Evolutionary conservation across 371 early-diverging fungal species (phyloP).

Genomic region (Choanephora cucurbitarum): DNA sequence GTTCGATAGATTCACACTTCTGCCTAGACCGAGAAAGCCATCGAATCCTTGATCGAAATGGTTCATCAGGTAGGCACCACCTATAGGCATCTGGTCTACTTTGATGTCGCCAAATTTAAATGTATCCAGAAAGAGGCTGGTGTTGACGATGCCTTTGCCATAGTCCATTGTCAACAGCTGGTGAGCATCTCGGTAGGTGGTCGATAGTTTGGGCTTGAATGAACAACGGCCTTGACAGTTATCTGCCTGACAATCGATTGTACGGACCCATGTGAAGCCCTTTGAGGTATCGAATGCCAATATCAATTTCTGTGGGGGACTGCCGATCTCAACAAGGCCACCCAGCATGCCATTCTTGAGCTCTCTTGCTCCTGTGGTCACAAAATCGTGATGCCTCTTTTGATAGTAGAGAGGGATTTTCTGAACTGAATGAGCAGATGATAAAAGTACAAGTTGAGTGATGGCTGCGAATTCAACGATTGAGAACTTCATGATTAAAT

Average conservation of each 20-base stretch:
- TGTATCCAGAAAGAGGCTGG: conserved; percentile 38
- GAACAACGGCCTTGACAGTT: conserved; percentile 39
- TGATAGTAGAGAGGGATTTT: conserved; percentile 22
- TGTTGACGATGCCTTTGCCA: conserved; percentile 36
- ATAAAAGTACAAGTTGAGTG: conserved; percentile 11
- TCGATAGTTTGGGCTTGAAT: conserved; percentile 40
- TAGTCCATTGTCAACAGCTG: conserved; percentile 43
- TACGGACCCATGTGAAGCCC: conserved; percentile 33
- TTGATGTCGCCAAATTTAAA: conserved; percentile 32
- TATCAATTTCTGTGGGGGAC: conserved; percentile 33
- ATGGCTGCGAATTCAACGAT: conserved; percentile 12
- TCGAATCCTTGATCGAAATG: conserved; percentile 46
- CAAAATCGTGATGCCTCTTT: conserved; percentile 10
- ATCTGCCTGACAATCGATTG: conserved; percentile 15
- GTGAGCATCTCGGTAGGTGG: conserved; percentile 27
- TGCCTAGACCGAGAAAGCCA: conserved; percentile 53
- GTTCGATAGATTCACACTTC: conserved; percentile 38
- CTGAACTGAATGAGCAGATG: conserved; percentile 18
- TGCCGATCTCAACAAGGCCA: conserved; percentile 28
- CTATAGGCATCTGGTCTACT: conserved; percentile 45
- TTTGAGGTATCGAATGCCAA: conserved; percentile 36
- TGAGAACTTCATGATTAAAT: not conserved
- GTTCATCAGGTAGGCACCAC: conserved; percentile 50
- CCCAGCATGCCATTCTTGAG: conserved; percentile 33
- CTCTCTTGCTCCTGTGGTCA: conserved; percentile 11